Base-by-base conservation (phyloP, 345 rosid genomes). In the Rhodomyrtus tomentosa region DNA sequence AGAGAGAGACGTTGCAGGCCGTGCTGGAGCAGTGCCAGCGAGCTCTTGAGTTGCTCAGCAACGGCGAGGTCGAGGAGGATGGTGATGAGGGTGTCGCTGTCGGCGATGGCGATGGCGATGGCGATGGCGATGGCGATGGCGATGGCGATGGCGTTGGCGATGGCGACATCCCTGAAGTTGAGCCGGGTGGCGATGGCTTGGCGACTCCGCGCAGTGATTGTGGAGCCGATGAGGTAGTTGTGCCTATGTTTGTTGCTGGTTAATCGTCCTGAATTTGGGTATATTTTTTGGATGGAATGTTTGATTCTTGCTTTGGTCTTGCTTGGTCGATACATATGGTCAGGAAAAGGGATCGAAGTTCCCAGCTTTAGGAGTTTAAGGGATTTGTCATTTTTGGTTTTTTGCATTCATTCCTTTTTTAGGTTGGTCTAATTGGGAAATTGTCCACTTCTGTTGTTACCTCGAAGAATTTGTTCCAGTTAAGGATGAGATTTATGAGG, bases 21-120 rank as follows among this genome's bases (percentile, higher is more conserved):
- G 89, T 97, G 86, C 95, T 96, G 58, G 92, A 91, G 84, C 95
- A 93, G 93, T 95, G 98, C 84, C 98, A 96, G 85, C 91, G 89
- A 90, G 96, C 99, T 89, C 92, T 97, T 36, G 94, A 96, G 87
- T 84, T 87, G 83, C 90, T 97, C 52, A 87, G 90, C 55, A 83
- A 88, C 40, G 81, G 84, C 59, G 92, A 85, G 55, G 87, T 74
- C 50, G 92, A 50, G 21, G 91, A 83, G 21, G 85, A 85, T 53
- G 92, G 87, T 2, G 89, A 72, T 20, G 90, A 85, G 4, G 87
- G 81, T 32, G 83, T 56, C 32, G 82, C 49, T 14, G 86, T 36
- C 14, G 87, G 55, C 3, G 86, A 52, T 20, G 86, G 82, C 16
- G 84, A 24, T 22, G 59, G n/a, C 42, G 58, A 84, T 38, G 84